Evolutionary conservation across 2,329 filamentous ascomycete species (phyloP), one percentile per base, ranked within the genome.

Genomic region (Penicillium oxalicum): DNA sequence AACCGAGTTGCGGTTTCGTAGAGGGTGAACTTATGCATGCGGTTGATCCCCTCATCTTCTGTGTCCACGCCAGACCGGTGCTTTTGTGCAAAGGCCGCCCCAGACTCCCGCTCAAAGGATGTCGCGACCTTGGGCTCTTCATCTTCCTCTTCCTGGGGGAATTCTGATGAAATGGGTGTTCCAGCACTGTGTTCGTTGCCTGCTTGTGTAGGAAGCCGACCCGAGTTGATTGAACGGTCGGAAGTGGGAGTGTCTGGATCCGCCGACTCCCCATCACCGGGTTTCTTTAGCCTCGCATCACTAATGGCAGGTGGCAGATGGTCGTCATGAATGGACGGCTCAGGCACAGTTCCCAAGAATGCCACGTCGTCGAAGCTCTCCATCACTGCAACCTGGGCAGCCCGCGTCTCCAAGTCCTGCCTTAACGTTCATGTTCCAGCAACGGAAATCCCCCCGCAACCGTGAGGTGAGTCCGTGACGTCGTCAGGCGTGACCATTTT

Each of bases 1-100:
- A 93, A 98, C 45, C 89, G 82, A 47, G 85, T 89, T 9, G 88
- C 87, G 3, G 93, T 98, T 73, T 98, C 93, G 70, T 98, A 97
- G 24, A 98, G 74, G n/a, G 88, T 93, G 70, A 95, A 97, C 63
- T 93, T 94, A 74, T 96, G 90, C 89, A 98, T 95, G 47, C 75
- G 76, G 49, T 72, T 74, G 39, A 78, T 70, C 2, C 74, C 73
- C 46, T 77, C 71, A 48, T 74, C 72, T 9, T 68, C 65, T 9
- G 63, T 63, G 13, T 69, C 63, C 40, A 64, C 50, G 4, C 63
- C 64, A 5, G 63, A 65, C 38, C 66, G 65, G 37, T 67, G 67
- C 44, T 69, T 69, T 45, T 70, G 70, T 2, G 67, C 59, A 2
- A 63, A 64, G 9, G 65, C 63, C 2, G 68, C 64, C 1, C 68